Evolutionary conservation across 2,329 filamentous ascomycete genomes (phyloP).

Genomic region (Westerdykella ornata): DNA sequence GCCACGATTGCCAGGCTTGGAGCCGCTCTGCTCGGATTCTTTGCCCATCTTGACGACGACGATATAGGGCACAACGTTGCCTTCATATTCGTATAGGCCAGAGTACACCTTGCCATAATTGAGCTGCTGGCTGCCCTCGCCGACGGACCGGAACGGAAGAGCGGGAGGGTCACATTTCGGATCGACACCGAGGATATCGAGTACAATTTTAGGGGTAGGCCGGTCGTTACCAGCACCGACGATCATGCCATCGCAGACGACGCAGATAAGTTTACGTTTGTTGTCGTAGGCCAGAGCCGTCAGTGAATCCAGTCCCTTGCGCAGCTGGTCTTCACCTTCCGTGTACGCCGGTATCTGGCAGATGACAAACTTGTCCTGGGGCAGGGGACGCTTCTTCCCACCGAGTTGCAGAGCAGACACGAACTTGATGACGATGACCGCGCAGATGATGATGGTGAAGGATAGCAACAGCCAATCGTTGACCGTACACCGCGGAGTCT

Average conservation of each 20-base stretch:
- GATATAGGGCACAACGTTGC: constrained; percentile 92
- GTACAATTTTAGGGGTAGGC: constrained; percentile 92
- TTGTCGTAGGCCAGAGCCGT: constrained; percentile 96
- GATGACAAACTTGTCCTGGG: constrained; percentile 98
- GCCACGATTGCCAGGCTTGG: constrained; percentile 94
- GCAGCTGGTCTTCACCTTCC: constrained; percentile 89
- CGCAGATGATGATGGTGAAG: constrained; percentile 76
- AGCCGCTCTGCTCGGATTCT: constrained; percentile 82
- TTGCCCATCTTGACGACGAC: constrained; percentile 97
- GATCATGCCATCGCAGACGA: constrained; percentile 96
- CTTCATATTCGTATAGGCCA: constrained; percentile 93
- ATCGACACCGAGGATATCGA: constrained; percentile 95
- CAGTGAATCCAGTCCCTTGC: constrained; percentile 88
- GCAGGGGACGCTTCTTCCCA: constrained; percentile 77
- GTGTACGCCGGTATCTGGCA: constrained; percentile 98
- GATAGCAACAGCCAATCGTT: constrained; percentile 87
- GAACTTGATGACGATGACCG: constrained; percentile 82
- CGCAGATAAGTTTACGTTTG: constrained; percentile 92
- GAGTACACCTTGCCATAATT: constrained; percentile 99
- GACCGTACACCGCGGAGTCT: constrained; percentile 67
- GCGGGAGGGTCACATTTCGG: constrained; percentile 94
- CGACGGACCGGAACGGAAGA: constrained; percentile 88
- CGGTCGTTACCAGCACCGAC: constrained; percentile 93
- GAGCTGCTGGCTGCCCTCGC: constrained; percentile 79
- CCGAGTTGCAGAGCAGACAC: constrained; percentile 88